Evolutionary conservation across 2,329 filamentous ascomycete genomes (phyloP).

Genomic region (Monosporascus sp.): DNA sequence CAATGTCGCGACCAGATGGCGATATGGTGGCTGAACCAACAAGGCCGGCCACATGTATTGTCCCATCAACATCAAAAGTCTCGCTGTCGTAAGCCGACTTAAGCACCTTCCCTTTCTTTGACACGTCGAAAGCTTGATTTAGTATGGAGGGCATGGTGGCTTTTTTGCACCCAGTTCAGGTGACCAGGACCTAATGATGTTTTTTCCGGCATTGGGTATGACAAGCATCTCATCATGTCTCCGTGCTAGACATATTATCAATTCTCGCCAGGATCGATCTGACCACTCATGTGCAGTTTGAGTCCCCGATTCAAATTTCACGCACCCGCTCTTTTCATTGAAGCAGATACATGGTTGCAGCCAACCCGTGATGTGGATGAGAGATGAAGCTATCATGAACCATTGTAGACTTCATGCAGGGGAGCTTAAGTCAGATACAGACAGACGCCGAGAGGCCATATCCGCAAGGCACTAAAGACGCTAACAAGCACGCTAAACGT

Average conservation of each 20-base stretch:
- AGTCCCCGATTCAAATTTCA: too few species aligned
- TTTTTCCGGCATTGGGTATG: neutral
- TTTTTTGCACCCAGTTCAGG: neutral
- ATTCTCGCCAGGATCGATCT: too few species aligned
- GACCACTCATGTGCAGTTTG: too few species aligned
- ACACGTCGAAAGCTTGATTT: conserved; percentile 37
- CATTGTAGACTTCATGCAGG: too few species aligned
- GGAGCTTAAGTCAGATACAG: too few species aligned
- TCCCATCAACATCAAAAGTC: conserved; percentile 79
- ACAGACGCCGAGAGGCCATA: too few species aligned
- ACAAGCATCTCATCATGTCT: neutral
- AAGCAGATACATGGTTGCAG: too few species aligned
- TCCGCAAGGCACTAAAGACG: too few species aligned
- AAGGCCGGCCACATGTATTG: conserved; percentile 72
- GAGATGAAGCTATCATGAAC: too few species aligned
- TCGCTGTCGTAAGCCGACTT: conserved; percentile 75
- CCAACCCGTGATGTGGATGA: too few species aligned
- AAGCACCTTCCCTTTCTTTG: conserved; percentile 53
- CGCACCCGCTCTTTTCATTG: too few species aligned
- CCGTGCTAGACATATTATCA: neutral
- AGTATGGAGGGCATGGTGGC: conserved; percentile 42
- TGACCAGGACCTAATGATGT: neutral
- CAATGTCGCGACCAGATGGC: conserved; percentile 83
- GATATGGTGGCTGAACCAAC: conserved; percentile 92
- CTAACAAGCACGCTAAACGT: too few species aligned